Conservation (phyloP, 2,329 filamentous ascomycete genomes). For the Dactylonectria estremocensis region DNA sequence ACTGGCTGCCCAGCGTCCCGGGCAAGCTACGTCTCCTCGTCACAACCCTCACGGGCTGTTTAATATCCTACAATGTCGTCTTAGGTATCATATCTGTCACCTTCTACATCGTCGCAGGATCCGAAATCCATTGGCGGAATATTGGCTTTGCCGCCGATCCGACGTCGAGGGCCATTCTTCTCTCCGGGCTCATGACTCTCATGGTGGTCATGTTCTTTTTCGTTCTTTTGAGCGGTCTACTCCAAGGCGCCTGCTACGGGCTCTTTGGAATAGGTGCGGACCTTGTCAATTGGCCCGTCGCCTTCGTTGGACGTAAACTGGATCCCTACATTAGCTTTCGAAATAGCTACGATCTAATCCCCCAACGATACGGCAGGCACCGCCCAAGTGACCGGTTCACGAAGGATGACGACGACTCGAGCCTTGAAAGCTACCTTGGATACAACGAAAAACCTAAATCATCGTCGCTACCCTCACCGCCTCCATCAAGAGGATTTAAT, state of each 20-base stretch:
- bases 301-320: slow-evolving; percentile 29
- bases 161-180: slow-evolving; percentile 50
- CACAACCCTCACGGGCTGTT: slow-evolving; percentile 30
- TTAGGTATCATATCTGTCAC: slow-evolving; percentile 49
- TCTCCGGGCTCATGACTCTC: slow-evolving; percentile 52
- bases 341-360: slow-evolving; percentile 28
- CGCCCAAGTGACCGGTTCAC: slow-evolving; percentile 12
- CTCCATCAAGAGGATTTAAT: background rate
- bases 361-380: slow-evolving; percentile 30
- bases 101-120: slow-evolving; percentile 53
- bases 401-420: slow-evolving; percentile 24
- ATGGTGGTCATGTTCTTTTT: slow-evolving; percentile 38
- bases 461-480: slow-evolving; percentile 2
- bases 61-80: slow-evolving; percentile 42
- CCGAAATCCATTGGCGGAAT: slow-evolving; percentile 56
- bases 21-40: slow-evolving; percentile 34
- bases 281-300: slow-evolving; percentile 48
- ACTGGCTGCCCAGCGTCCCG: slow-evolving; percentile 39
- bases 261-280: slow-evolving; percentile 50
- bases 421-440: slow-evolving; percentile 4
- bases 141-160: slow-evolving; percentile 52
- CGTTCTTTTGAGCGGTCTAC: slow-evolving; percentile 41
- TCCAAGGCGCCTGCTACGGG: slow-evolving; percentile 47
- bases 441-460: slow-evolving; percentile 35
- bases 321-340: slow-evolving; percentile 27